Percentiles rank a stretch among this genome's conserved stretches.
Conservation (phyloP, 2,329 filamentous ascomycete species). For the Drechslerella dactyloides region DNA sequence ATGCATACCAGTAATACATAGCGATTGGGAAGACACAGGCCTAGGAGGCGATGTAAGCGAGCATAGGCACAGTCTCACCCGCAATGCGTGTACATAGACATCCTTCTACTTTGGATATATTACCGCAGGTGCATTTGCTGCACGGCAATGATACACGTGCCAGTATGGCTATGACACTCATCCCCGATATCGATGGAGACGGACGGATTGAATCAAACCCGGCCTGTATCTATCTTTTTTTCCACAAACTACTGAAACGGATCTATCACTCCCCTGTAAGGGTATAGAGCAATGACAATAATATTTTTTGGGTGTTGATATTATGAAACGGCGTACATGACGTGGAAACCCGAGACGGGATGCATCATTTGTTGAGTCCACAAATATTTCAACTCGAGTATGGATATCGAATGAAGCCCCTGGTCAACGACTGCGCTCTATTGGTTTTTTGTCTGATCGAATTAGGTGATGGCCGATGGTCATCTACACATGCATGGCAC, state of each 20-base stretch:
- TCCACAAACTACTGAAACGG: conserved; percentile 15
- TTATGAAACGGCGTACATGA: too few relatives aligned
- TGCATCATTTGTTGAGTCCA: too few relatives aligned
- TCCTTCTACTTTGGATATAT: conserved; percentile 2
- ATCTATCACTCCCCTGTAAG: conserved; percentile 9
- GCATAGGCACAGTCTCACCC: background rate
- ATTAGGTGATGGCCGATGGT: too few relatives aligned
- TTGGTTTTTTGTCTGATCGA: too few relatives aligned
- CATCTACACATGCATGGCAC: too few relatives aligned
- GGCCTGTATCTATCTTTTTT: conserved; percentile 7
- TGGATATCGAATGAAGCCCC: background rate
- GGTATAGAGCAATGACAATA: too few relatives aligned
- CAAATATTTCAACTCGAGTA: background rate
- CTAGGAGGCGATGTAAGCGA: background rate
- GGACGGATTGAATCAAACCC: conserved; percentile 13
- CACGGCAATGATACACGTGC: background rate
- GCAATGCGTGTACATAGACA: background rate
- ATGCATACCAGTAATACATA: too few relatives aligned
- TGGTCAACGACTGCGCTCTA: background rate
- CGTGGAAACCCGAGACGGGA: too few relatives aligned
- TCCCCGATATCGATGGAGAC: background rate
- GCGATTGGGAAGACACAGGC: too few relatives aligned
- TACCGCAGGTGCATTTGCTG: background rate
- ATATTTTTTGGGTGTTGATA: too few relatives aligned
- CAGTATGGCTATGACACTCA: background rate